Conservation (phyloP, 1,284 basidiomycete genomes). For the Agroathelia rolfsii region DNA sequence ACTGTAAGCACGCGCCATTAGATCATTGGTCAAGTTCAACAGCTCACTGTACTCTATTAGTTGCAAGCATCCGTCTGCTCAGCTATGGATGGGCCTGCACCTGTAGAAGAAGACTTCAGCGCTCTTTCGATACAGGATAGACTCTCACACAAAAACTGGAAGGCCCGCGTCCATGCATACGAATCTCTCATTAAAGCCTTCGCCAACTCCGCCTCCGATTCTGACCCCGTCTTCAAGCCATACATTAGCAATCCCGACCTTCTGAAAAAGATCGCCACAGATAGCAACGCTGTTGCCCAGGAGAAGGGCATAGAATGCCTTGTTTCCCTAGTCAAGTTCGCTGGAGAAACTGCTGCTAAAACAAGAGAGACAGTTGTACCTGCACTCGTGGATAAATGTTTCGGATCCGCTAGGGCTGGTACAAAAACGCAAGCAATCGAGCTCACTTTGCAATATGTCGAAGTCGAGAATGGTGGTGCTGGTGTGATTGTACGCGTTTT, state of each 20-base stretch:
- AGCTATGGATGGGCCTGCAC: slow-evolving; percentile 81
- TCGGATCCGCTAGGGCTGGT: slow-evolving; percentile 84
- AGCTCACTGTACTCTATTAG: too few relatives aligned
- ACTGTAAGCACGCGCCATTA: too few relatives aligned
- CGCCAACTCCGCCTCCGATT: slow-evolving; percentile 81
- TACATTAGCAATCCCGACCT: slow-evolving; percentile 72
- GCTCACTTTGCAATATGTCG: slow-evolving; percentile 82
- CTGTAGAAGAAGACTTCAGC: slow-evolving; percentile 91
- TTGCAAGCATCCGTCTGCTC: too few relatives aligned
- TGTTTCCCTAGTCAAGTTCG: slow-evolving; percentile 79
- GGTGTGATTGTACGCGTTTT: slow-evolving; percentile 83
- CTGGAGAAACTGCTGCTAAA: slow-evolving; percentile 79
- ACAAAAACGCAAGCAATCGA: slow-evolving; percentile 90
- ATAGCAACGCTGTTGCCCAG: slow-evolving; percentile 95
- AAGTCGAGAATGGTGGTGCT: slow-evolving; percentile 85
- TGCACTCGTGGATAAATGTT: slow-evolving; percentile 90
- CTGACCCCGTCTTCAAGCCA: slow-evolving; percentile 89
- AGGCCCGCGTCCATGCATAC: slow-evolving; percentile 91
- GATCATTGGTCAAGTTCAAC: too few relatives aligned
- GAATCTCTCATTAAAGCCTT: slow-evolving; percentile 82
- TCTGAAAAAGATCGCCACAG: slow-evolving; percentile 82
- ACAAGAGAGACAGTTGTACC: slow-evolving; percentile 80
- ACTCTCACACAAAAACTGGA: slow-evolving; percentile 95
- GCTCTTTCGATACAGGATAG: slow-evolving; percentile 74
- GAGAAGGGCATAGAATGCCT: slow-evolving; percentile 92